Conservation (phyloP, 129 eudicot species). For the Daucus carota region DNA sequence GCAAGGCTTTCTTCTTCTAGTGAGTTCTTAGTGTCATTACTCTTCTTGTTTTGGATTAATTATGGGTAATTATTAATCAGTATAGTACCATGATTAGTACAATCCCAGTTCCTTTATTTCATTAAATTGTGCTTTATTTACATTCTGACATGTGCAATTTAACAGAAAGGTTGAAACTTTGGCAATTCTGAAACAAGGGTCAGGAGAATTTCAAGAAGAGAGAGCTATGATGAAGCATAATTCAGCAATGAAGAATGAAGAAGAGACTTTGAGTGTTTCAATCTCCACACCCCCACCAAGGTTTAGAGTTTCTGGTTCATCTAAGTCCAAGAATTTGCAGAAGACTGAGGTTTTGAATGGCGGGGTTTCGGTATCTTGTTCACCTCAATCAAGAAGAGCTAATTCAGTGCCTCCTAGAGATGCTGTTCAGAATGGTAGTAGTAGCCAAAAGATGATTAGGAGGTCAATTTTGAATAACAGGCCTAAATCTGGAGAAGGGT, state of each 20-base stretch:
- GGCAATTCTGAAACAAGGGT: background rate
- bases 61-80: background rate
- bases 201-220: background rate
- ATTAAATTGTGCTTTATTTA: background rate
- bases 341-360: constrained; percentile 4
- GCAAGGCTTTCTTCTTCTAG: background rate
- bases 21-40: background rate
- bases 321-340: constrained; percentile 6
- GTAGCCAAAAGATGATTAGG: background rate
- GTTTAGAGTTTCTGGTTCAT: background rate
- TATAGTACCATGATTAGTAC: background rate
- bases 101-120: background rate
- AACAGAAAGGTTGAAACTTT: background rate
- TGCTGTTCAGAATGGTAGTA: background rate
- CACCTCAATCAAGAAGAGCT: constrained; percentile 11
- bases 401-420: constrained; percentile 10
- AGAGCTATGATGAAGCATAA: constrained; percentile 5
- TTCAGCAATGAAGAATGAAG: constrained; percentile 9
- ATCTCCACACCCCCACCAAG: constrained; percentile 10
- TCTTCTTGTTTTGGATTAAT: constrained; percentile 9
- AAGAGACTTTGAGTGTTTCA: background rate
- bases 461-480: background rate
- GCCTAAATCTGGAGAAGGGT: constrained; percentile 15
- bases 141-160: background rate
- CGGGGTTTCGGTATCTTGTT: background rate